Base-by-base conservation (phyloP, 441 rosid genomes). In the Euphorbia celastroides region DNA sequence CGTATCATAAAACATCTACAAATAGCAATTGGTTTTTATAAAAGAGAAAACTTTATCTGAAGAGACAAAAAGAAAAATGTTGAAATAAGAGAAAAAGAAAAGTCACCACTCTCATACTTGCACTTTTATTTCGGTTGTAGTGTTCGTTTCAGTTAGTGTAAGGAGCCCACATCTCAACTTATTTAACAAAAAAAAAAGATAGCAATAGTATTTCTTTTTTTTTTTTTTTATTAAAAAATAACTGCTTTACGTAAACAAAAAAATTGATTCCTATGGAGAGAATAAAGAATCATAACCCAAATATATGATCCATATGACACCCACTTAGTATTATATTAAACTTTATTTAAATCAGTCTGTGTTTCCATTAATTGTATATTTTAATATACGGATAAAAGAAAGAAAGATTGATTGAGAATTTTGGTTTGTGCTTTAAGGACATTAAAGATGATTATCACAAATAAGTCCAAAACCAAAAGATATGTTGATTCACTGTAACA, bases 81-180 rank as follows among this genome's bases (percentile, higher is more conserved):
- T 11, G 14, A 60, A 31, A 5, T 28, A 64, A 50, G 10, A 42
- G 23, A 44, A 27, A 1, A 11, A 30, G 46, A 55, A 51, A 62
- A 38, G 62, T 9, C 11, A 52, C 28, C 32, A 6, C 25, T 19
- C 28, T 17, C 1, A 41, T 19, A 9, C 12, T 54, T 69, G 34
- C 55, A 67, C 46, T 59, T 72, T 76, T 28, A 20, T 70, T 67
- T 71, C 79, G 58, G 80, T 79, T 76, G 63, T 55, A 74, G 66
- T 68, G 80, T 78, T 82, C 75, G 52, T 77, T 79, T 73, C 78
- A 62, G 86, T 82, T 82, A 64, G n/a, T 51, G 27, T 48, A 7
- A 0, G 32, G 60, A 10, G 63, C 46, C 72, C 13, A 50, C 9
- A 26, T 46, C 23, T 12, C 16, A 41, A 34, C 7, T 17, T 34